phyloP scores from a whole-genome alignment of 169 alveolate species.

The Plasmodium malariae region DNA sequence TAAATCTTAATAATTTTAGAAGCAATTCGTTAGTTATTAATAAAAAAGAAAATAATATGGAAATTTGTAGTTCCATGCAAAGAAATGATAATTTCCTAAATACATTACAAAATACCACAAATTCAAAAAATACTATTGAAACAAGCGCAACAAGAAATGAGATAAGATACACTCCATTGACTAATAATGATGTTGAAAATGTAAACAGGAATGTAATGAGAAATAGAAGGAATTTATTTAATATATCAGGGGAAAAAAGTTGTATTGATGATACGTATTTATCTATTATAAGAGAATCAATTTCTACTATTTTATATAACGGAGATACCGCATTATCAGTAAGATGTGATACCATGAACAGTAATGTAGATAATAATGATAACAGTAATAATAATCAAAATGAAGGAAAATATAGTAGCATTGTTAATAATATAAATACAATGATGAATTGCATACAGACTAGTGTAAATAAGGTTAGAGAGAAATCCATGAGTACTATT shows the following conservation, averaged over 20 bases:
- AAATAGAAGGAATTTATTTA: background rate
- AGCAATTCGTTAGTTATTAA: conserved; percentile 6
- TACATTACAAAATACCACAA: background rate
- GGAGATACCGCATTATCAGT: conserved; percentile 20
- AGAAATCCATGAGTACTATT: background rate
- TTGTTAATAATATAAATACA: conserved; percentile 36
- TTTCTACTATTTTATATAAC: conserved; percentile 24
- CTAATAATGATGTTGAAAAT: conserved; percentile 5
- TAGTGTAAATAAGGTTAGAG: conserved; percentile 11
- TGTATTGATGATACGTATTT: background rate
- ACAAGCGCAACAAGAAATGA: conserved; percentile 5
- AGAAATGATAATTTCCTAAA: background rate
- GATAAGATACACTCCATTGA: background rate
- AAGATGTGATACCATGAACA: background rate
- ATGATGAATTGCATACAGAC: conserved; percentile 24
- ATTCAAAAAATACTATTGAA: conserved; percentile 32
- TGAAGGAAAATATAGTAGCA: background rate
- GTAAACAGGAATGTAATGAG: background rate
- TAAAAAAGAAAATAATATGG: conserved; percentile 10
- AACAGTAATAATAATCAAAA: too few relatives aligned
- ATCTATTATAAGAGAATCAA: conserved; percentile 31
- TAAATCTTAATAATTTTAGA: background rate
- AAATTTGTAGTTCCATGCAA: background rate
- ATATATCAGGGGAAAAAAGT: background rate
- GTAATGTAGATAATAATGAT: conserved; percentile 10